A percentile compares a stretch with the other conserved stretches of the same genome.
These are phyloP conservation scores for Coffea eugenioides DNA, from an alignment of 257 asterid genomes.

Conservation along the genomic window DNA sequence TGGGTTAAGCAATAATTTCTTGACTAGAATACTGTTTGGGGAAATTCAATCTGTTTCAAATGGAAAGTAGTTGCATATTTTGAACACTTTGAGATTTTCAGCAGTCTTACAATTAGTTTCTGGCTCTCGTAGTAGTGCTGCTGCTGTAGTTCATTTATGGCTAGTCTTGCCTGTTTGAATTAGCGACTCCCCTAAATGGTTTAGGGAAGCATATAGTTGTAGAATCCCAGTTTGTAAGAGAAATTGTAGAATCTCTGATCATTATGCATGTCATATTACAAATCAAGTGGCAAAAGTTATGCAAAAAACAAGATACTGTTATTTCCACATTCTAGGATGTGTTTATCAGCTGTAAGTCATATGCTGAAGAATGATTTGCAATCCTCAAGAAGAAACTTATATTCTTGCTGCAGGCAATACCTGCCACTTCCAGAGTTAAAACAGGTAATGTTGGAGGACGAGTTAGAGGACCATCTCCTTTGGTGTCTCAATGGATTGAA, in stretches of 20 bases:
- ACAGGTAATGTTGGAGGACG: slow-evolving; percentile 75
- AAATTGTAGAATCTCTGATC: background rate
- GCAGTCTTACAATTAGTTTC: background rate
- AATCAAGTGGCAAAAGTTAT: background rate
- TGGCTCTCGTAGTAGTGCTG: background rate
- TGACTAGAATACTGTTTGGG: no score
- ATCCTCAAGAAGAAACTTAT: background rate
- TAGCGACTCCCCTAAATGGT: background rate
- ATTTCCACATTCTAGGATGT: background rate
- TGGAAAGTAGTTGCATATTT: background rate
- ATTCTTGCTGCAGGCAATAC: slow-evolving; percentile 57
- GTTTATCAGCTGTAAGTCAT: background rate
- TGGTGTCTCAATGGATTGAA: slow-evolving; percentile 79
- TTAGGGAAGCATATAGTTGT: background rate
- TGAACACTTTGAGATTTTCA: background rate
- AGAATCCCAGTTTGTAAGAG: background rate
- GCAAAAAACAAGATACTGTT: background rate
- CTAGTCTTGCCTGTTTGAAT: background rate
- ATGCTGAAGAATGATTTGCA: background rate
- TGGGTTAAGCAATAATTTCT: background rate
- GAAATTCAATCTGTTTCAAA: background rate
- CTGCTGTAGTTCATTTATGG: background rate
- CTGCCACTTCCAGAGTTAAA: slow-evolving; percentile 53
- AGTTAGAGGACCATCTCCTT: slow-evolving; percentile 82
- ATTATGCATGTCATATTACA: background rate